phyloP scores from a whole-genome alignment of 192 early-diverging fungal species.

The Mortierella alpina region DNA sequence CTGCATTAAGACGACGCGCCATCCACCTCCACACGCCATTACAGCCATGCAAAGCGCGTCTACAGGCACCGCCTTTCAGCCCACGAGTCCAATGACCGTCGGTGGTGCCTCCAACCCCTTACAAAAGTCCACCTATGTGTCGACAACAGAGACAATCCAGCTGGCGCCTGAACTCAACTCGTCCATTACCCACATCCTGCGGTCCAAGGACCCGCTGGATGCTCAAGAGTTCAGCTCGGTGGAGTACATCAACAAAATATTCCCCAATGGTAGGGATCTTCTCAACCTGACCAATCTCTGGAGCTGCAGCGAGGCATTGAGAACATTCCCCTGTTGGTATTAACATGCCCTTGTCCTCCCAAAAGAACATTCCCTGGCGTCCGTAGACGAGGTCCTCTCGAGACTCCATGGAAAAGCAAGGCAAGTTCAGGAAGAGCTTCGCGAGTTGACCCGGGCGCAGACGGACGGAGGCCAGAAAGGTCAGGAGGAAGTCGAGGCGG shows the following conservation, averaged over 20 bases:
- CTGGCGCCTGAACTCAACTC: constrained; percentile 68
- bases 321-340: neutral
- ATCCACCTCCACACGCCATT: neutral
- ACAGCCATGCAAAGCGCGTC: neutral
- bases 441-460: constrained; percentile 78
- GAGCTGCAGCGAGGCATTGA: neutral
- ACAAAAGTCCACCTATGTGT: constrained; percentile 20
- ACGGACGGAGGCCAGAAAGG: constrained; percentile 69
- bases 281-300: neutral
- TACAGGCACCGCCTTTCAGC: neutral
- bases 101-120: neutral
- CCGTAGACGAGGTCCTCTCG: constrained; percentile 71
- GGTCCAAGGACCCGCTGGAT: constrained; percentile 73
- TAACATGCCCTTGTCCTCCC: neutral
- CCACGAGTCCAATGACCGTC: constrained; percentile 12
- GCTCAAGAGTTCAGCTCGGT: constrained; percentile 76
- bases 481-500: constrained; percentile 72
- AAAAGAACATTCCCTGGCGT: constrained; percentile 72
- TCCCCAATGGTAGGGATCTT: constrained; percentile 72
- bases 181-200: constrained; percentile 64
- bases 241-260: constrained; percentile 83
- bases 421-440: constrained; percentile 72
- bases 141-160: constrained; percentile 47
- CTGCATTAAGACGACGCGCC: neutral
- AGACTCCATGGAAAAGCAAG: constrained; percentile 71